Evolutionary conservation across 202 grass and related monocot species (phyloP).

Genomic region (Hordeum pubiflorum): DNA sequence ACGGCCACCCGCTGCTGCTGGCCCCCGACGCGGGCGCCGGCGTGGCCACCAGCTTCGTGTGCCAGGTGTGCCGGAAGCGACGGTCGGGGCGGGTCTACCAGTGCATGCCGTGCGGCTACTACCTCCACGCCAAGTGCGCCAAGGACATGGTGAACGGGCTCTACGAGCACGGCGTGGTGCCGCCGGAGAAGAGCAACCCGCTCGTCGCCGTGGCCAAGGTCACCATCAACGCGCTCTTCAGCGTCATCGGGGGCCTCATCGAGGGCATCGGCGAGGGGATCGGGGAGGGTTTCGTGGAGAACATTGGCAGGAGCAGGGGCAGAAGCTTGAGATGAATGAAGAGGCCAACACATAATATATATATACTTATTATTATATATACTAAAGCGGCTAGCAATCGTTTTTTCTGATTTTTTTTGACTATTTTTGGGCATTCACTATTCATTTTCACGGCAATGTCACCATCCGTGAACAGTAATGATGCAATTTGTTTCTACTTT

Average conservation of each 20-base stretch:
- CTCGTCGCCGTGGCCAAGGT: constrained; percentile 35
- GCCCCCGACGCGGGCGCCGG: background rate
- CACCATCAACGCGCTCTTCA: constrained; percentile 52
- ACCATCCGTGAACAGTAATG: too few relatives aligned
- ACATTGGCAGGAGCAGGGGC: constrained; percentile 44
- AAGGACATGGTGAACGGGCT: constrained; percentile 88
- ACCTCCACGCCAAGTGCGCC: constrained; percentile 63
- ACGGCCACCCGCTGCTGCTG: constrained; percentile 55
- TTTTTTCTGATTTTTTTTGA: too few relatives aligned
- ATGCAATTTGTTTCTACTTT: too few relatives aligned
- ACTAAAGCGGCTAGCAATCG: too few relatives aligned
- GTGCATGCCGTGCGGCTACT: constrained; percentile 67
- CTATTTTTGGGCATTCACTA: too few relatives aligned
- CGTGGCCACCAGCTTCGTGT: constrained; percentile 38
- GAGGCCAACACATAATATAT: background rate
- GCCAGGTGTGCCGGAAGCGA: constrained; percentile 46
- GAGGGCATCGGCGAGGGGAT: constrained; percentile 96
- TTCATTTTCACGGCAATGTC: too few relatives aligned
- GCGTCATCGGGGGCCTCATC: constrained; percentile 55
- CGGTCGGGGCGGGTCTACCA: constrained; percentile 48
- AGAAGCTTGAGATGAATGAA: constrained; percentile 27
- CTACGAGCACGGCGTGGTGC: constrained; percentile 52
- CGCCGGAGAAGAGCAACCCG: constrained; percentile 43
- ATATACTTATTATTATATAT: too few relatives aligned
- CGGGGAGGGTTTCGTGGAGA: constrained; percentile 59